phyloP scores from a whole-genome alignment of 2,329 filamentous ascomycete species.

The Talaromyces marneffei region DNA sequence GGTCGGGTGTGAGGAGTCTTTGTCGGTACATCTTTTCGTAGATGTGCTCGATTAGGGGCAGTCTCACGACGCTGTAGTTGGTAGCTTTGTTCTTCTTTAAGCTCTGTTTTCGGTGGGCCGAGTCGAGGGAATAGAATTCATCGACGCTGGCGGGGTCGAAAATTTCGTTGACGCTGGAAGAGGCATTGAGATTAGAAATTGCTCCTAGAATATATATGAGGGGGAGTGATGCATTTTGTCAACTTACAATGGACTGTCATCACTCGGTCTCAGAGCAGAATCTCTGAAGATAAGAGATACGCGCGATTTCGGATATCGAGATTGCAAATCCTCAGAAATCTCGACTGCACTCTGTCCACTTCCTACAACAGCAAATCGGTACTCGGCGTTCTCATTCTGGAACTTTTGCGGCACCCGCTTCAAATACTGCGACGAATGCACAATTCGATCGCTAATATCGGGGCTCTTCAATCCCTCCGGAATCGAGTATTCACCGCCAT shows the following conservation, averaged over 20 bases:
- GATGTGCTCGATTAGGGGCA: conserved; percentile 8
- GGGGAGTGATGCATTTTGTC: too few species aligned
- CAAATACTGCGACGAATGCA: conserved; percentile 14
- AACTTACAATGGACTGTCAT: conserved; percentile 15
- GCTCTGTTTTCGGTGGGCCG: not conserved
- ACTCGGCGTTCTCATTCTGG: not conserved
- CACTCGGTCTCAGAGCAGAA: conserved; percentile 12
- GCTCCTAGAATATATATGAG: too few species aligned
- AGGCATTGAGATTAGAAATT: not conserved
- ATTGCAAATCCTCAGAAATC: conserved; percentile 12
- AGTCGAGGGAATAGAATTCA: conserved; percentile 11
- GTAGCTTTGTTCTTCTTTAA: conserved; percentile 12
- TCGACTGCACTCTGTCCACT: conserved; percentile 14
- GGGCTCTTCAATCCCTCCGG: not conserved
- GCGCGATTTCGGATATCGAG: conserved; percentile 11
- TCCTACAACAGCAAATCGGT: conserved; percentile 11
- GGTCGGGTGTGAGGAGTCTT: conserved; percentile 1
- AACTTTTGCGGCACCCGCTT: not conserved
- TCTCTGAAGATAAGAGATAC: conserved; percentile 12
- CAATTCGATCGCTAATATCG: not conserved
- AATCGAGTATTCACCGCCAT: conserved; percentile 12
- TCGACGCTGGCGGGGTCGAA: conserved; percentile 14
- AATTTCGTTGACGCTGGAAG: conserved; percentile 13
- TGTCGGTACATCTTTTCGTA: conserved; percentile 15
- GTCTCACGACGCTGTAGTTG: conserved; percentile 13